Conservation (phyloP, 768 basidiomycete genomes). For the Boletus eberwhitei region DNA sequence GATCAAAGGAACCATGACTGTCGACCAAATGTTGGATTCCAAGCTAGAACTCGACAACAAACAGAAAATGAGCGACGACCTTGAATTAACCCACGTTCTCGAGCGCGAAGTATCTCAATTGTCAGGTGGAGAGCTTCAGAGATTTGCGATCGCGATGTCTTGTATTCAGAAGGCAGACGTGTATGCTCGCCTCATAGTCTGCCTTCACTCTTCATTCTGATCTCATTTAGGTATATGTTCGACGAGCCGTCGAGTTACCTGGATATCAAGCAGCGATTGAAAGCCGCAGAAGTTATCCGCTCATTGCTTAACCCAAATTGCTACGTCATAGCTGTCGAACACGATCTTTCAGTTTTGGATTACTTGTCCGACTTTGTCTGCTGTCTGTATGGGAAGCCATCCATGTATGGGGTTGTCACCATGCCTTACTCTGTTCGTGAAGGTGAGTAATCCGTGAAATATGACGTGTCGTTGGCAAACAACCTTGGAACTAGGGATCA, state of each 20-base stretch:
- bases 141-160: constrained; percentile 97
- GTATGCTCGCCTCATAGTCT: constrained; percentile 44
- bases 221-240: constrained; percentile 82
- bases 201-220: neutral
- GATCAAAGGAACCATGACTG: constrained; percentile 86
- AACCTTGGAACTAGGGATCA: constrained; percentile 65
- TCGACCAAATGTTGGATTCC: constrained; percentile 86
- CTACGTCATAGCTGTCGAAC: constrained; percentile 97
- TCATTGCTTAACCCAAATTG: constrained; percentile 75
- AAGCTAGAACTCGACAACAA: constrained; percentile 91
- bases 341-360: constrained; percentile 96
- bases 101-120: constrained; percentile 82
- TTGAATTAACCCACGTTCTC: constrained; percentile 85
- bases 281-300: constrained; percentile 94
- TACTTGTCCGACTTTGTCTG: constrained; percentile 99
- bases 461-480: constrained; percentile 1
- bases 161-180: constrained; percentile 95
- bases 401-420: constrained; percentile 97
- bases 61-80: constrained; percentile 75
- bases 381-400: constrained; percentile 95
- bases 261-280: constrained; percentile 93
- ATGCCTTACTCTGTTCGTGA: constrained; percentile 98
- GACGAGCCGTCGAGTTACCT: constrained; percentile 99
- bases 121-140: constrained; percentile 95
- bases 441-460: constrained; percentile 47